Percentiles rank a stretch among this genome's conserved stretches.
Evolutionary conservation across 106 monocot species (phyloP).

Genomic region (Dendrobium nobile): DNA sequence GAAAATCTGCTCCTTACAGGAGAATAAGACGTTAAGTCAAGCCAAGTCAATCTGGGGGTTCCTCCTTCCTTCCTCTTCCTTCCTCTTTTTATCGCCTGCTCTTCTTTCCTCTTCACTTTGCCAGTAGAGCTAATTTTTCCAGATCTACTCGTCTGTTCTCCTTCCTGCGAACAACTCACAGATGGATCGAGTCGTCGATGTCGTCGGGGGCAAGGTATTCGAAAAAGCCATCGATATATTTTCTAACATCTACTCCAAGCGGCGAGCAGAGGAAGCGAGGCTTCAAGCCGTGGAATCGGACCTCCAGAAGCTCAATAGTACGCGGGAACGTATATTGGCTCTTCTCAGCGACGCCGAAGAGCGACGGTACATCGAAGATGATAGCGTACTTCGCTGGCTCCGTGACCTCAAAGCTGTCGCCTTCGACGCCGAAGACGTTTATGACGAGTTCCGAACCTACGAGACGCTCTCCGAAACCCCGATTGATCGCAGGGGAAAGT

Average conservation of each 20-base stretch:
- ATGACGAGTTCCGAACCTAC: slow-evolving; percentile 13
- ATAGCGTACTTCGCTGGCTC: slow-evolving; percentile 20
- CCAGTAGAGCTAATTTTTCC: too few species aligned
- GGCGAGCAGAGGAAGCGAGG: background rate
- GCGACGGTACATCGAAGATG: slow-evolving; percentile 14
- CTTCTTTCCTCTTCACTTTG: too few species aligned
- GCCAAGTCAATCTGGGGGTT: too few species aligned
- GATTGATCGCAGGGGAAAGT: background rate
- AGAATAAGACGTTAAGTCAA: too few species aligned
- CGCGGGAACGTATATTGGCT: slow-evolving; percentile 5
- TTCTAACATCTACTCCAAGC: background rate
- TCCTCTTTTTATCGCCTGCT: too few species aligned
- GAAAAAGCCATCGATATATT: background rate
- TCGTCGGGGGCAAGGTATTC: background rate
- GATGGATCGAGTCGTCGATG: background rate
- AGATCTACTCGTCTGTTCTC: too few species aligned
- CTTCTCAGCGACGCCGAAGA: slow-evolving; percentile 34
- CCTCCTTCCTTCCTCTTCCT: too few species aligned
- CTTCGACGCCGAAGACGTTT: slow-evolving; percentile 25
- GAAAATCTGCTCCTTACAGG: too few species aligned
- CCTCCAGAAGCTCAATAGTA: slow-evolving; percentile 7
- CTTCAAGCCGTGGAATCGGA: slow-evolving; percentile 16
- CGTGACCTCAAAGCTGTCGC: slow-evolving; percentile 12
- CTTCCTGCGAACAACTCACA: too few species aligned
- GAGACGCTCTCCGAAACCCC: background rate